Conservation (phyloP, 495 filamentous ascomycete species). For the Gamarada debralockiae region DNA sequence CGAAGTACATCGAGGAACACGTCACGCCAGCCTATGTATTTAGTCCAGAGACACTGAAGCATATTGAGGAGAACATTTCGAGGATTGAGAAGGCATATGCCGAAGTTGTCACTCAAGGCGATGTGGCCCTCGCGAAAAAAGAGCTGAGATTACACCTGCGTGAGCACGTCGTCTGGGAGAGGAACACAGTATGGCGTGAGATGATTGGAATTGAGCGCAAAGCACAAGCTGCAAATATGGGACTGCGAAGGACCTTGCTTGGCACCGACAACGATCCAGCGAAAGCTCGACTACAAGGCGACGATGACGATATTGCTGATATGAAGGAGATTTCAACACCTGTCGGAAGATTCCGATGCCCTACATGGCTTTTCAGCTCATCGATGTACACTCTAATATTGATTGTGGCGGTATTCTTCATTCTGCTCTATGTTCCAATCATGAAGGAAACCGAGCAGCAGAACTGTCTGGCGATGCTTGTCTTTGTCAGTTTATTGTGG, state of each 20-base stretch:
- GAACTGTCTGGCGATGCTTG: constrained; percentile 89
- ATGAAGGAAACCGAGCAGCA: constrained; percentile 86
- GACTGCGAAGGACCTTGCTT: constrained; percentile 71
- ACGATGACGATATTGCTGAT: constrained; percentile 54
- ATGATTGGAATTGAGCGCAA: constrained; percentile 98
- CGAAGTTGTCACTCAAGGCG: constrained; percentile 73
- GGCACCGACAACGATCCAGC: constrained; percentile 67
- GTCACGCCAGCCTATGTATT: constrained; percentile 79
- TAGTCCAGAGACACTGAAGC: constrained; percentile 59
- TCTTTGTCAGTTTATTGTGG: constrained; percentile 94
- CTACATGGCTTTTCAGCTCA: constrained; percentile 77
- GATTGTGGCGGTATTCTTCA: constrained; percentile 67
- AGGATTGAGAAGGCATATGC: constrained; percentile 78
- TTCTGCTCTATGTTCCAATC: constrained; percentile 68
- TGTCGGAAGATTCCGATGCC: constrained; percentile 69
- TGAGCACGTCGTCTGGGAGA: constrained; percentile 98
- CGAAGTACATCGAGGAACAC: constrained; percentile 65
- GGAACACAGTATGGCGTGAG: constrained; percentile 98
- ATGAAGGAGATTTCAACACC: constrained; percentile 76
- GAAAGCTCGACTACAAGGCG: constrained; percentile 75
- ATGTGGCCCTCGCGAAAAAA: constrained; percentile 66
- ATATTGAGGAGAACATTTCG: constrained; percentile 64
- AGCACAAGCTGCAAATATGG: constrained; percentile 91
- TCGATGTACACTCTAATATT: constrained; percentile 73
- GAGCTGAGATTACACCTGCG: constrained; percentile 88